Evolutionary conservation across 2,329 filamentous ascomycete species (phyloP), one percentile per base, ranked within the genome.

Genomic region (Didymellaceae sp.): DNA sequence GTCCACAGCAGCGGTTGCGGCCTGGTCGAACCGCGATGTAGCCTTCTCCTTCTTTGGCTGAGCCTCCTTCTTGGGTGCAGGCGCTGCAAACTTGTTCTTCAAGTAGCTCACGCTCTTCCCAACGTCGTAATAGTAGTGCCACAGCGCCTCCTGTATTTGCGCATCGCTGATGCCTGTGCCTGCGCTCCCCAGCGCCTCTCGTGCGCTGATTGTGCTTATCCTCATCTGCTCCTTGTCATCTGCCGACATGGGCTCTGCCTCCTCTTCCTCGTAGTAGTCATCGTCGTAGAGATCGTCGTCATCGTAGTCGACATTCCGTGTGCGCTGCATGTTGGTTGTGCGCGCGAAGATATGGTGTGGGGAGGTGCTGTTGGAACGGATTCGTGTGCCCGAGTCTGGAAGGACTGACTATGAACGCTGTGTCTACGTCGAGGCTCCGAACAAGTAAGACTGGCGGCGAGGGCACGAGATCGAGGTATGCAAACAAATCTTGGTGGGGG

Each of bases 111-210:
- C 87, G 1, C 90, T 86, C 74, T 96, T 96, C 49, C 86, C 88
- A 22, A 96, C 80, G 65, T 99, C 92, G 70, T 92, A 97, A 72
- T 93, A 97, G 74, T 97, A 97, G 74, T 99, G 86, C 91, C 91
- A 97, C 13, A 99, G 75, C 0, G 92, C 84, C 54, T 97, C 93
- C 70, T 96, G 86, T 55, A 97, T 93, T 67, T 96, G 88, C 28
- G 79, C 77, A 52, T 87, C 83, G 5, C 82, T 80, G n/a, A 82
- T 77, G 67, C 80, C 82, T 62, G 87, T 80, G 54, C 83, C 85
- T 57, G 53, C 39, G 11, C 76, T 72, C 6, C 85, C 87, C n/a
- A 96, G 78, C 7, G 82, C 80, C 54, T 79, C 78, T 51, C 84
- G 81, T 26, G 95, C 88, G 57, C 86, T 80, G 30, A 80, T 77